These are phyloP conservation scores for Penicillium ochrochloron DNA, from an alignment of 495 filamentous ascomycete species.

Conservation along the genomic window DNA sequence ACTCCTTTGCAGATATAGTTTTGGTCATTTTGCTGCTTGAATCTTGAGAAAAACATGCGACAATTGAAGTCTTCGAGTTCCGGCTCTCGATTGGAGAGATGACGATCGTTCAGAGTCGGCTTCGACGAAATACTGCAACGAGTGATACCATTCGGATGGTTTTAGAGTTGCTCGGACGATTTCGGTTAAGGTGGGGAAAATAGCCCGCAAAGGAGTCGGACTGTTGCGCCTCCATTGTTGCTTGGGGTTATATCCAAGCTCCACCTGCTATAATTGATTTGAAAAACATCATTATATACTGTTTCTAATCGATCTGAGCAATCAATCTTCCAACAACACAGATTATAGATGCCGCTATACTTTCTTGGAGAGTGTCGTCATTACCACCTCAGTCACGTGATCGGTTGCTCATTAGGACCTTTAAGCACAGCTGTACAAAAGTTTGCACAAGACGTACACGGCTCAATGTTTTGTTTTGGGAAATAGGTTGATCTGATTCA, in stretches of 20 bases:
- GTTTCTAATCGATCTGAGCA: background rate
- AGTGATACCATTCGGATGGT: constrained; percentile 10
- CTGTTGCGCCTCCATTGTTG: background rate
- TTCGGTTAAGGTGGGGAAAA: constrained; percentile 7
- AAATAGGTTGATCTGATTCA: too few species aligned
- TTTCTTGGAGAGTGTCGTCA: too few species aligned
- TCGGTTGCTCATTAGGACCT: too few species aligned
- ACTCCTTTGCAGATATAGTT: constrained; percentile 18
- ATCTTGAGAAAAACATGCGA: background rate
- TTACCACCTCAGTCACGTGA: too few species aligned
- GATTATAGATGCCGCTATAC: too few species aligned
- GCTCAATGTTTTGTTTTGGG: too few species aligned
- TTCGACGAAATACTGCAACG: background rate
- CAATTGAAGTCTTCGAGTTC: background rate
- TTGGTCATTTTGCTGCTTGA: constrained; percentile 12
- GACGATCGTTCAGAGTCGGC: background rate
- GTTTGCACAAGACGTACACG: too few species aligned
- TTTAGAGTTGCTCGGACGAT: constrained; percentile 16
- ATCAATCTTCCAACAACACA: background rate
- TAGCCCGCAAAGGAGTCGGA: background rate
- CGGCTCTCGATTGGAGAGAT: background rate
- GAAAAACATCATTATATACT: too few species aligned
- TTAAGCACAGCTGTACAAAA: too few species aligned
- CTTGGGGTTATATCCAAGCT: background rate
- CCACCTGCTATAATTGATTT: too few species aligned